Evolutionary conservation across 2,329 filamentous ascomycete genomes (phyloP).

Genomic region (Fusarium mangiferae): DNA sequence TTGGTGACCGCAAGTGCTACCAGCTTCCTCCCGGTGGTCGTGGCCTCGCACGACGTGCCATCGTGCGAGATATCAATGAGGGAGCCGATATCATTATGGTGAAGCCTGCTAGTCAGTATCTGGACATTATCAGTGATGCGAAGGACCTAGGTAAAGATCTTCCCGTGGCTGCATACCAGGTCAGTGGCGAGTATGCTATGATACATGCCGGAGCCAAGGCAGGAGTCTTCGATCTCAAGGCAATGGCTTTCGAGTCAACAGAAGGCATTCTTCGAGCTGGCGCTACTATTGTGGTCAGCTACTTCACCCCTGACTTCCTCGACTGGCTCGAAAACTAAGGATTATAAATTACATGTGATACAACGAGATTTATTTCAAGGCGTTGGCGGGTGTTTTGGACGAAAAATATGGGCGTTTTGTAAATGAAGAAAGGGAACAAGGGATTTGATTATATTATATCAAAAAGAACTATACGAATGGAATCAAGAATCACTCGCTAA

Average conservation of each 20-base stretch:
- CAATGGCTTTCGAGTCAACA: conserved; percentile 94
- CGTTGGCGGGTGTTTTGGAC: conserved; percentile 17
- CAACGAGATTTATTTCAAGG: conserved; percentile 8
- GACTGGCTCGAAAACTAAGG: conserved; percentile 70
- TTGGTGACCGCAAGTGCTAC: conserved; percentile 96
- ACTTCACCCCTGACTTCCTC: conserved; percentile 87
- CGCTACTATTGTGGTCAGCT: conserved; percentile 91
- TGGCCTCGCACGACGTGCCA: conserved; percentile 90
- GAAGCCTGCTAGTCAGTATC: conserved; percentile 93
- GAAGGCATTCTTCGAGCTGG: conserved; percentile 94
- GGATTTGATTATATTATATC: conserved; percentile 3
- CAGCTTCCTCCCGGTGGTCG: conserved; percentile 93
- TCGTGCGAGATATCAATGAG: conserved; percentile 88
- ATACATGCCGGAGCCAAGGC: conserved; percentile 95
- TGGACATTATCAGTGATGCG: conserved; percentile 97
- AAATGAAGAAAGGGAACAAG: conserved; percentile 11
- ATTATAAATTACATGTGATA: conserved; percentile 14
- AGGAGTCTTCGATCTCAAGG: conserved; percentile 93
- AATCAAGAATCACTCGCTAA: neutral
- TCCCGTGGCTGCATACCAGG: conserved; percentile 95
- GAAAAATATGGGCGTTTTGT: conserved; percentile 22
- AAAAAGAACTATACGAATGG: neutral
- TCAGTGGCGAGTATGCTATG: conserved; percentile 97
- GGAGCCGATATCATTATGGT: conserved; percentile 99
- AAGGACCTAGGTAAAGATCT: conserved; percentile 93